Percentiles rank a stretch among this genome's conserved stretches.
Evolutionary conservation across 192 early-diverging fungal genomes (phyloP).

Genomic region (Chytriomyces confervae): DNA sequence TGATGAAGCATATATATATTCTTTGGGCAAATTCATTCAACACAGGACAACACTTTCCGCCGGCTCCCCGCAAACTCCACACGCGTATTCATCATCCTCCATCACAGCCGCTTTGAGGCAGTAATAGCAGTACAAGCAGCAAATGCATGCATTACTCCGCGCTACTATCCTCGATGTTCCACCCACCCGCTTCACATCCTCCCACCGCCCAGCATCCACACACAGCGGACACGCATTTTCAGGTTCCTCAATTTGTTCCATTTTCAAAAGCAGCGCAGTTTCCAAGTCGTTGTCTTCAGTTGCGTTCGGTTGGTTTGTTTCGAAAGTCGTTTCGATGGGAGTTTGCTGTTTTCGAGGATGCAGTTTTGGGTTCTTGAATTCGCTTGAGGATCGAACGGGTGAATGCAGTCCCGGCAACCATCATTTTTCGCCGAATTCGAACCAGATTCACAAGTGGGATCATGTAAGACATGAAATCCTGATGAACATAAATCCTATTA

Average conservation of each 20-base stretch:
- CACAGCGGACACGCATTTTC: conserved; percentile 30
- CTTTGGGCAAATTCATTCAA: background rate
- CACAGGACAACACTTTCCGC: background rate
- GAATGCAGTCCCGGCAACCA: background rate
- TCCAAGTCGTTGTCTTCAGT: background rate
- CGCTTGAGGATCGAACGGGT: background rate
- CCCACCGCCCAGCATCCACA: conserved; percentile 26
- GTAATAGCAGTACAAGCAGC: conserved; percentile 26
- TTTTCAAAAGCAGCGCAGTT: background rate
- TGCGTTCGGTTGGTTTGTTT: too few relatives aligned
- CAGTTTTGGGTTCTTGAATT: background rate
- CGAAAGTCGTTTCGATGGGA: too few relatives aligned
- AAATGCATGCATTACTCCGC: background rate
- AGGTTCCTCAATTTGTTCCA: background rate
- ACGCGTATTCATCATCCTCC: conserved; percentile 5
- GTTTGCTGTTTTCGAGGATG: too few relatives aligned
- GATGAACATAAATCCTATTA: too few relatives aligned
- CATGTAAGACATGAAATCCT: conserved; percentile 22
- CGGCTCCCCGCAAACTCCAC: background rate
- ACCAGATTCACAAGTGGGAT: conserved; percentile 21
- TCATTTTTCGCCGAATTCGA: conserved; percentile 1
- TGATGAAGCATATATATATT: too few relatives aligned
- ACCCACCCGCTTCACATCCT: background rate
- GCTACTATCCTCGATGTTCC: conserved; percentile 13
- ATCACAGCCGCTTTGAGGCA: conserved; percentile 17